A percentile compares a stretch with the other conserved stretches of the same genome.
Evolutionary conservation across 257 asterid species (phyloP).

Genomic region (Avicennia marina): DNA sequence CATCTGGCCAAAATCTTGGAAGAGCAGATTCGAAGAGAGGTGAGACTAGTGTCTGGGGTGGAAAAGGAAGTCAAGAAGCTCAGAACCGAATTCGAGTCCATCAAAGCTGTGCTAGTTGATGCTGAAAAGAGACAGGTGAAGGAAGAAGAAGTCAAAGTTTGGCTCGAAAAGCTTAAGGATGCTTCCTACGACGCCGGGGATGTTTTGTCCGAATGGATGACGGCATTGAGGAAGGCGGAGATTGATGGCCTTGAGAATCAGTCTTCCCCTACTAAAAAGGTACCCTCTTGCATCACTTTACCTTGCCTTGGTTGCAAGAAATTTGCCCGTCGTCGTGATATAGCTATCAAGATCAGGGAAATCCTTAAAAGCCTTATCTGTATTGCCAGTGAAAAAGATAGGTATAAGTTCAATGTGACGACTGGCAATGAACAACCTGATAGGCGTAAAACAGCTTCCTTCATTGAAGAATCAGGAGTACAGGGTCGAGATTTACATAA

Average conservation of each 20-base stretch:
- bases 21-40: slow-evolving; percentile 33
- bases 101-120: slow-evolving; percentile 51
- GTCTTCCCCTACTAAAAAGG: slow-evolving; percentile 36
- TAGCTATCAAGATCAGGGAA: slow-evolving; percentile 40
- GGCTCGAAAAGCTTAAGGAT: slow-evolving; percentile 58
- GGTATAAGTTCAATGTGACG: slow-evolving; percentile 31
- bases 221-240: slow-evolving; percentile 25
- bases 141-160: slow-evolving; percentile 29
- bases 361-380: slow-evolving; percentile 33
- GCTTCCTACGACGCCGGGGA: slow-evolving; percentile 57
- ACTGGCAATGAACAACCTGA: slow-evolving; percentile 3
- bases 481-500: slow-evolving; percentile 29
- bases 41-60: slow-evolving; percentile 41
- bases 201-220: slow-evolving; percentile 53
- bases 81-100: slow-evolving; percentile 30
- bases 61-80: slow-evolving; percentile 42
- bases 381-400: slow-evolving; percentile 41
- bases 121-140: slow-evolving; percentile 60
- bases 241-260: slow-evolving; percentile 20
- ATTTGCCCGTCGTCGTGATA: slow-evolving; percentile 42
- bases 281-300: slow-evolving; percentile 25
- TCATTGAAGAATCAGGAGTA: slow-evolving; percentile 24
- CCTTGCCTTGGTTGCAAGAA: slow-evolving; percentile 35
- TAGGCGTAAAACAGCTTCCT: slow-evolving; percentile 31
- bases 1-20: slow-evolving; percentile 41